Evolutionary conservation across 306 rosid species (phyloP).

Genomic region (Cicer bijugum): DNA sequence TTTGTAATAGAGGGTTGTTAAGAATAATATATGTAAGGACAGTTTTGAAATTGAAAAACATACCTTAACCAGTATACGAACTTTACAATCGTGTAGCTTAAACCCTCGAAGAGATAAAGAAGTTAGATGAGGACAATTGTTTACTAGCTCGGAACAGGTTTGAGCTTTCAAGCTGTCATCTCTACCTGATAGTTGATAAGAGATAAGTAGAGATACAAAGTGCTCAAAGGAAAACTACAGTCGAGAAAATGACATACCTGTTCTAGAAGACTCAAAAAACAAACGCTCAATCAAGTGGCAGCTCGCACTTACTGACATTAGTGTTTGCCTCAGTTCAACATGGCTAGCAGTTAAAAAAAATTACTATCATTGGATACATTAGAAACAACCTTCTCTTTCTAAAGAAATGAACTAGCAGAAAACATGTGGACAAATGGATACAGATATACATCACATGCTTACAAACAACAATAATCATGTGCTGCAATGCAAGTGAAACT

Average conservation of each 20-base stretch:
- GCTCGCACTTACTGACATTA: conserved; percentile 80
- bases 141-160: conserved; percentile 75
- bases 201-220: conserved; percentile 46
- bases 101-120: conserved; percentile 96
- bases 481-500: background rate
- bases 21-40: no score
- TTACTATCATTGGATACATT: conserved; percentile 12
- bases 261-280: conserved; percentile 89
- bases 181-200: conserved; percentile 70
- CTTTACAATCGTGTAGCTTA: conserved; percentile 88
- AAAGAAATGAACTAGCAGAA: conserved; percentile 33
- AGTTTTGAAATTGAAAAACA: background rate
- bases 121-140: conserved; percentile 73
- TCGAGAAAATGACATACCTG: conserved; percentile 59
- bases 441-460: conserved; percentile 10
- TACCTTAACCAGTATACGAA: conserved; percentile 91
- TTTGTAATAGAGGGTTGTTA: no score
- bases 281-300: conserved; percentile 87
- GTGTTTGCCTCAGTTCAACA: conserved; percentile 92
- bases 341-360: conserved; percentile 58
- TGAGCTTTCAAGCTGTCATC: conserved; percentile 94
- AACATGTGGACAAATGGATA: conserved; percentile 26
- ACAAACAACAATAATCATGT: background rate
- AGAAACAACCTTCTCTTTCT: conserved; percentile 28
- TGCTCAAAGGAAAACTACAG: conserved; percentile 31